Evolutionary conservation across 306 rosid species (phyloP), one percentile per base, ranked within the genome.

Genomic region (Glycyrrhiza uralensis): DNA sequence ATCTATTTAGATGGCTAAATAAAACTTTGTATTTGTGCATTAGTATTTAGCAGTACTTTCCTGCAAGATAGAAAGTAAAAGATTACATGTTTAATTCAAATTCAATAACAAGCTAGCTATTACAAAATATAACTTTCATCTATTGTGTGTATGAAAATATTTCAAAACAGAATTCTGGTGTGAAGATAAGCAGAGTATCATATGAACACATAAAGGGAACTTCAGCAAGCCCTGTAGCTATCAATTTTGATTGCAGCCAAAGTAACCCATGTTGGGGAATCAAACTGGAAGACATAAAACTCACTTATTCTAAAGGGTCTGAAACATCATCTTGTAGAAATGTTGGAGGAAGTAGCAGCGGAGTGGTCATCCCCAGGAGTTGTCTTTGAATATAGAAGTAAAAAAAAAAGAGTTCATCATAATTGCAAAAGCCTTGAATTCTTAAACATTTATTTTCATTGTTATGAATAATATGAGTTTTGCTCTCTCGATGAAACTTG

Each of bases 181-280:
- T 88, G 76, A 80, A 84, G 69, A 82, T 86, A n/a, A 86, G 85
- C 32, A 7, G 41, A 2, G 85, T 88, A 44, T 78, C 81, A 10
- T 88, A 66, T 82, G 74, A 69, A 22, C 68, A 86, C 14, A 82
- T 86, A 82, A 60, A 8, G 9, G 94, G 94, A 20, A 82, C 83
- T 52, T 86, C 94, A 19, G 59, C 72, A 9, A 59, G 84, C 3
- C 32, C 23, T 33, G 36, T 72, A 18, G 91, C 89, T 11, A 80
- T 88, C 9, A 84, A 80, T 24, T 80, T 88, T 50, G 70, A 77
- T 50, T 88, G 91, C 83, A 84, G 89, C 56, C 6, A 77, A 33
- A 77, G 81, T 58, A 84, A 69, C 17, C 89, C 86, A 38, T 88
- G 94, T 60, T 6, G 42, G 73, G 83, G 74, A 7, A 77, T 88